Base-by-base conservation (phyloP, 352 stramenopile species). In the Phytopythium sindhum region DNA sequence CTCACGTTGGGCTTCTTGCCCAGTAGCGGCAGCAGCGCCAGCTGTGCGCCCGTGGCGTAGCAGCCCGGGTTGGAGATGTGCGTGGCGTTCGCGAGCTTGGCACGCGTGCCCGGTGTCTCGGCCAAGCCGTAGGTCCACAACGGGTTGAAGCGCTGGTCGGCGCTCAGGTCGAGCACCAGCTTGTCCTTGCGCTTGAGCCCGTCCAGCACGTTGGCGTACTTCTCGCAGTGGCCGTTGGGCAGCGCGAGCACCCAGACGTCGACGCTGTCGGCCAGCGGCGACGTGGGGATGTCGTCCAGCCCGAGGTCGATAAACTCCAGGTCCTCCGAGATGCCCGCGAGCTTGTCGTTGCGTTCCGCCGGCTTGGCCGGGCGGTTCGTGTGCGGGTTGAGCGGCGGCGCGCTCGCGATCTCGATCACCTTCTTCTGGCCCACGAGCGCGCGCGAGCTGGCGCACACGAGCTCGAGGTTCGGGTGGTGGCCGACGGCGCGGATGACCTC, bases 51-150 rank as follows among this genome's bases (percentile, higher is more conserved):
- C 11, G 89, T 96, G 19, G 89, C 88, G 64, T 96, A 97, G 70
- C 89, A 97, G 35, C 89, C 89, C 3, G 89, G 89, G 71, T 97
- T 97, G 6, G 88, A 76, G 56, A 97, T 95, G 74, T 91, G 86
- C 9, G 80, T 93, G 19, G 88, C 85, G 24, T 75, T 70, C 23
- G 75, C 62, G 23, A 97, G 71, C 4, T 72, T 70, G 10, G 69
- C 66, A 39, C 89, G 86, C n/a, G 79, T 75, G 45, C 74, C 73
- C 0, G 85, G 86, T n/a, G 81, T 70, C 64, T 97, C 89, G 4
- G 88, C 85, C 21, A 97, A 62, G 50, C 89, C 89, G 66, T 97
- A 97, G 10, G 84, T 81, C 89, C 89, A 97, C 31, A 76, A 56
- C 11, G 82, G 72, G 63, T 96, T 94, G 64, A 97, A 96, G 15